Percentiles rank a stretch among this genome's conserved stretches.
Evolutionary conservation across 2,329 filamentous ascomycete species (phyloP).

Genomic region (Aspergillus oerlinghausenensis): DNA sequence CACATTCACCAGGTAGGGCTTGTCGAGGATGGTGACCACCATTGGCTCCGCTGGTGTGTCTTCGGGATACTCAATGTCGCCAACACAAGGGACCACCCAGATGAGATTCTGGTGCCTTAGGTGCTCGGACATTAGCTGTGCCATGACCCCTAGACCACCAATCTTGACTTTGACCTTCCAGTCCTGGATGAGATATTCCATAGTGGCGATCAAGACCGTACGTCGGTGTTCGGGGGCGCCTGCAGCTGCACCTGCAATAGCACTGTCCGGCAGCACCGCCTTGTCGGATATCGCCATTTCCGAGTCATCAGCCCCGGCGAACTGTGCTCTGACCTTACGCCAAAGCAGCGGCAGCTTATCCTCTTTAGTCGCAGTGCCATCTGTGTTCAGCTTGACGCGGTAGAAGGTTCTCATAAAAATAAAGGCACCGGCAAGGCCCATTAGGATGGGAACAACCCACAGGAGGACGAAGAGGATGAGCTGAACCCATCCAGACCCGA

Average conservation of each 20-base stretch:
- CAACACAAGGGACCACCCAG: conserved; percentile 61
- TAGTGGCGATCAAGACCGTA: conserved; percentile 64
- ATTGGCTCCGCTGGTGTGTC: conserved; percentile 59
- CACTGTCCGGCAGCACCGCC: background rate
- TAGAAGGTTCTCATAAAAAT: conserved; percentile 60
- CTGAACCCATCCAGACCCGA: conserved; percentile 51
- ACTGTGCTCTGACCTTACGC: background rate
- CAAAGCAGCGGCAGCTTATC: background rate
- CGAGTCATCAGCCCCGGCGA: background rate
- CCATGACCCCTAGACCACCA: conserved; percentile 66
- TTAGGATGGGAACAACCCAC: conserved; percentile 48
- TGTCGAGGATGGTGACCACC: conserved; percentile 57
- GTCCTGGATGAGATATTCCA: conserved; percentile 69
- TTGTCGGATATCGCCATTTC: background rate
- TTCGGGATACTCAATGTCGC: conserved; percentile 59
- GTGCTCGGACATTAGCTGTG: conserved; percentile 63
- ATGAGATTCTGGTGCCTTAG: conserved; percentile 62
- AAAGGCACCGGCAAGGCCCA: conserved; percentile 48
- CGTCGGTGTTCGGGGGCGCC: conserved; percentile 31
- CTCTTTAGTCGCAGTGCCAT: conserved; percentile 33
- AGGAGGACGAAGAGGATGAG: conserved; percentile 52
- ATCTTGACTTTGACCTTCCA: conserved; percentile 70
- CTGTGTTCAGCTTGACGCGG: conserved; percentile 57
- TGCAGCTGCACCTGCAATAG: conserved; percentile 6
- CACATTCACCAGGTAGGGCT: conserved; percentile 57